Conservation (phyloP, 163 green algal species). For the Scenedesmus sp. region DNA sequence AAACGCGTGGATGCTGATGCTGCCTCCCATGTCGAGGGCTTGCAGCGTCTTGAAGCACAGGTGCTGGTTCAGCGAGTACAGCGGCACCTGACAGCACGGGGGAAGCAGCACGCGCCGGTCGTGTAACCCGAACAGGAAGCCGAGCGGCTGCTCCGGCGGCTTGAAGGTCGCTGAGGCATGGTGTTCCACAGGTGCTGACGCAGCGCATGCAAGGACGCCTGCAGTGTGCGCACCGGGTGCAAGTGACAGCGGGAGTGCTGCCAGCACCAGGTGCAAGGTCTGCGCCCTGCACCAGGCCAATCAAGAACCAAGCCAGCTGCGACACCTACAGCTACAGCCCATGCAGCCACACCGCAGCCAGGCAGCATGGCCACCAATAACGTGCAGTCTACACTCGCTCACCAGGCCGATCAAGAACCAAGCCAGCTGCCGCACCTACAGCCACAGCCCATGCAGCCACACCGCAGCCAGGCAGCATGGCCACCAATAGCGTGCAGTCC, state of each 20-base stretch:
- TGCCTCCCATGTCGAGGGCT: conserved; percentile 76
- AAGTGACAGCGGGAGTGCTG: too few relatives aligned
- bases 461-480: background rate
- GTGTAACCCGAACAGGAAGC: too few relatives aligned
- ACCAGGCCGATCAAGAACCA: too few relatives aligned
- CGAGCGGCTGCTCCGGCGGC: too few relatives aligned
- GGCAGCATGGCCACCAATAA: too few relatives aligned
- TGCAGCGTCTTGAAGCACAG: conserved; percentile 63
- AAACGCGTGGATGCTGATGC: conserved; percentile 83
- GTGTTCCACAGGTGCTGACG: background rate
- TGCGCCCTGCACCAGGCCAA: too few relatives aligned
- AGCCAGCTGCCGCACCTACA: background rate
- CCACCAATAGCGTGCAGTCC: background rate
- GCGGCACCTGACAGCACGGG: conserved; percentile 53
- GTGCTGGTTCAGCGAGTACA: conserved; percentile 68
- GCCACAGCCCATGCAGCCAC: background rate
- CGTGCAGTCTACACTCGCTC: too few relatives aligned
- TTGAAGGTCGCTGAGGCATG: too few relatives aligned
- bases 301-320: too few relatives aligned
- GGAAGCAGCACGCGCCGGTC: background rate
- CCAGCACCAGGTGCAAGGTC: too few relatives aligned
- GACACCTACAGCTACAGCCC: background rate
- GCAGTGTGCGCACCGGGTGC: too few relatives aligned
- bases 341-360: background rate
- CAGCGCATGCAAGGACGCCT: background rate